Percentiles rank a stretch among this genome's conserved stretches.
These are phyloP conservation scores for Xylaria sp. DNA, from an alignment of 2,329 filamentous ascomycete species.

Conservation along the genomic window DNA sequence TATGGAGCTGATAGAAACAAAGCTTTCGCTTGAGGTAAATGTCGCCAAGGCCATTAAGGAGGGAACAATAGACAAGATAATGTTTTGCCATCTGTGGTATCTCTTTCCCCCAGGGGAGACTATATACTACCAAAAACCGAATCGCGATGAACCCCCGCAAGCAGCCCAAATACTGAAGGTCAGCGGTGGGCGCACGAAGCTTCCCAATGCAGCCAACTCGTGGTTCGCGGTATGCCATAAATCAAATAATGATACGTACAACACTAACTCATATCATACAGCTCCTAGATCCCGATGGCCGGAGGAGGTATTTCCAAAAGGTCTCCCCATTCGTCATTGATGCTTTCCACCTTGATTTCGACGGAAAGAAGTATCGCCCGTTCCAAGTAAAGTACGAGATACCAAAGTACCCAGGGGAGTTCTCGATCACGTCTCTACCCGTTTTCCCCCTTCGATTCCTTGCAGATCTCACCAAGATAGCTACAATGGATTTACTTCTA, in stretches of 20 bases:
- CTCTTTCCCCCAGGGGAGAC: slow-evolving; percentile 22
- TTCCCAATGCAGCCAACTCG: slow-evolving; percentile 9
- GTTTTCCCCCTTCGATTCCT: slow-evolving; percentile 31
- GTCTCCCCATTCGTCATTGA: slow-evolving; percentile 25
- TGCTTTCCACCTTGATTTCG: slow-evolving; percentile 35
- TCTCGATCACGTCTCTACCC: slow-evolving; percentile 27
- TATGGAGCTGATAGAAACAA: slow-evolving; percentile 20
- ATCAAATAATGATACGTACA: background rate
- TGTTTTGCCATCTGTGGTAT: slow-evolving; percentile 24
- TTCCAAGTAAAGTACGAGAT: slow-evolving; percentile 28
- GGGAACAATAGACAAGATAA: slow-evolving; percentile 5
- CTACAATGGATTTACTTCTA: slow-evolving; percentile 9
- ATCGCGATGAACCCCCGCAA: slow-evolving; percentile 18
- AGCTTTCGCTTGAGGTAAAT: slow-evolving; percentile 13
- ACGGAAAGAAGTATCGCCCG: slow-evolving; percentile 34
- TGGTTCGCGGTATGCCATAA: too few species aligned
- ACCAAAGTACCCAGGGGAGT: slow-evolving; percentile 28
- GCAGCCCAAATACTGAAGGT: slow-evolving; percentile 20
- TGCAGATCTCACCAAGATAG: background rate
- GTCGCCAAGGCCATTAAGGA: slow-evolving; percentile 13
- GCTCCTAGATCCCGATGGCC: background rate
- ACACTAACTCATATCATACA: background rate
- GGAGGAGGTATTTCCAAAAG: background rate
- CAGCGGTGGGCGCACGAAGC: slow-evolving; percentile 19
- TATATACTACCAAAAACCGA: slow-evolving; percentile 17